phyloP scores from a whole-genome alignment of 1,284 basidiomycete species.

The Cryptococcus jaspeensis region DNA sequence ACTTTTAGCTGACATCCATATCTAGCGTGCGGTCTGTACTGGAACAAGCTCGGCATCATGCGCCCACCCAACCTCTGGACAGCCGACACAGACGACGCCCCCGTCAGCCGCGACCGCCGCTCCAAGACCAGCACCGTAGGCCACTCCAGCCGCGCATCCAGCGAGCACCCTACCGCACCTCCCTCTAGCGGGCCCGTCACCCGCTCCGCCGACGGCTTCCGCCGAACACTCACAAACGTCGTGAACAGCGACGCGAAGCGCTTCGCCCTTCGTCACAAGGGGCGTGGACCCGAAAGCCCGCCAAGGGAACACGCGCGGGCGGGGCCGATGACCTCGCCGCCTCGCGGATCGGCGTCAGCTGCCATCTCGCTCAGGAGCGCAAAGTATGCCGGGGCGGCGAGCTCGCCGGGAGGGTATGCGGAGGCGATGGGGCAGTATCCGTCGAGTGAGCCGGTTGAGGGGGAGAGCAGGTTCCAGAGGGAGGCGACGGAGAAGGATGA shows the following conservation, averaged over 20 bases:
- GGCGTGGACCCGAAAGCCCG: constrained; percentile 14
- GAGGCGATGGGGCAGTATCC: constrained; percentile 6
- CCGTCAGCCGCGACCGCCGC: constrained; percentile 7
- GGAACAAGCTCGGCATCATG: constrained; percentile 45
- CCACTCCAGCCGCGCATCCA: constrained; percentile 3
- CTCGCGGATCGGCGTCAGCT: constrained; percentile 22
- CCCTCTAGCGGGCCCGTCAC: background rate
- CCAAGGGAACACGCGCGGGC: constrained; percentile 17
- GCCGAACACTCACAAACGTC: constrained; percentile 40
- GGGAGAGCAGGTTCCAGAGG: background rate
- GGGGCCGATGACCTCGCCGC: constrained; percentile 33
- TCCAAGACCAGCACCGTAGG: background rate
- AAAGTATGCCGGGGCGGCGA: constrained; percentile 17
- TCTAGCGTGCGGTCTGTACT: constrained; percentile 50
- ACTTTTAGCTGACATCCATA: background rate
- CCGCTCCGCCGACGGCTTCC: constrained; percentile 24
- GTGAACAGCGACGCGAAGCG: constrained; percentile 44
- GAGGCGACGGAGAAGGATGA: background rate
- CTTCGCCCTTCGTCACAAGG: constrained; percentile 27
- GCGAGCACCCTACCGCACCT: constrained; percentile 2
- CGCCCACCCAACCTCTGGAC: constrained; percentile 43
- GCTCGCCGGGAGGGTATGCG: constrained; percentile 33
- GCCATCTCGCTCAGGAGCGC: constrained; percentile 21
- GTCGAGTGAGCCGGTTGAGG: background rate
- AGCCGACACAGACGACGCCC: constrained; percentile 35